These are phyloP conservation scores for Colletotrichum lini DNA, from an alignment of 2,329 filamentous ascomycete genomes.

Conservation along the genomic window DNA sequence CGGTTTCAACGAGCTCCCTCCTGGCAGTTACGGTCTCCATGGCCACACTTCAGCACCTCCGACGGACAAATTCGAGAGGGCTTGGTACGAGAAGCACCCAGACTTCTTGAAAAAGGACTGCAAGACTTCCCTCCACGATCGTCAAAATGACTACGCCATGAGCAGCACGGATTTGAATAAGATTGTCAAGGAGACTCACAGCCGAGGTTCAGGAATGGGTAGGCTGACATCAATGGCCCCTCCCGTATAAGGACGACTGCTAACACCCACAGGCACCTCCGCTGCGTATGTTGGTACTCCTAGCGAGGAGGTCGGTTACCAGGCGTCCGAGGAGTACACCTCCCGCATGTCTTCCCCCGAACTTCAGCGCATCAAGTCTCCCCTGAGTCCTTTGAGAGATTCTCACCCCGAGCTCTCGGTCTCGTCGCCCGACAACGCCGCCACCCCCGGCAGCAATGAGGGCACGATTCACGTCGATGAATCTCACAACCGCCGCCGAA, in stretches of 20 bases:
- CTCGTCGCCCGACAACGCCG: constrained; percentile 45
- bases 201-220: constrained; percentile 66
- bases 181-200: constrained; percentile 82
- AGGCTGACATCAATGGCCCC: constrained; percentile 49
- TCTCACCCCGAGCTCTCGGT: constrained; percentile 48
- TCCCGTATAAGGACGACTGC: not conserved
- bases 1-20: constrained; percentile 78
- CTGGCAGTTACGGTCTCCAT: constrained; percentile 93
- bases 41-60: constrained; percentile 77
- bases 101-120: constrained; percentile 84
- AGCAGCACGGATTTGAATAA: constrained; percentile 92
- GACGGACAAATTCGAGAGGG: constrained; percentile 87
- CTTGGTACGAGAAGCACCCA: constrained; percentile 94
- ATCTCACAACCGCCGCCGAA: constrained; percentile 62
- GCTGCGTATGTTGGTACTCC: constrained; percentile 79
- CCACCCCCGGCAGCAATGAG: constrained; percentile 62
- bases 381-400: constrained; percentile 46
- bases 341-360: constrained; percentile 76
- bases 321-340: constrained; percentile 87
- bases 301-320: constrained; percentile 90
- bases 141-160: constrained; percentile 82
- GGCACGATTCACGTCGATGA: constrained; percentile 85
- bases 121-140: constrained; percentile 68
- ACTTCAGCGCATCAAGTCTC: constrained; percentile 50
- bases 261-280: constrained; percentile 70